These are phyloP conservation scores for Drechmeria coniospora DNA, from an alignment of 2,329 filamentous ascomycete genomes.

Conservation along the genomic window DNA sequence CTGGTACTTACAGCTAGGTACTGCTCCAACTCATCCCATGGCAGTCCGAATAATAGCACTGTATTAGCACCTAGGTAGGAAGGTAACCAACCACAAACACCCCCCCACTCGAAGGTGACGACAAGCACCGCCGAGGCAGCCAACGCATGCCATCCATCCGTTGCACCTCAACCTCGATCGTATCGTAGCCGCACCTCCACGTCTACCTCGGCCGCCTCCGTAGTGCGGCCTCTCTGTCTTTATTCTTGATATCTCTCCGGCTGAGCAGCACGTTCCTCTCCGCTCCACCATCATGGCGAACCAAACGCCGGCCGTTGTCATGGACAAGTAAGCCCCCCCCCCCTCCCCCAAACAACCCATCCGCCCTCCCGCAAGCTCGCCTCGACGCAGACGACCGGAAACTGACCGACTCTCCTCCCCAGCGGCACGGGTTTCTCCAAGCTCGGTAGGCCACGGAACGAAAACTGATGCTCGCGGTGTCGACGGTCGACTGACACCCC, in stretches of 20 bases:
- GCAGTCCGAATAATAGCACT: too few species aligned
- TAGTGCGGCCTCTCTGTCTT: too few species aligned
- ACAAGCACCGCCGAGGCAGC: slow-evolving; percentile 3
- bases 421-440: slow-evolving; percentile 99
- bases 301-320: slow-evolving; percentile 99
- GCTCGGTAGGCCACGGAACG: slow-evolving; percentile 59
- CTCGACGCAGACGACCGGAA: slow-evolving; percentile 9
- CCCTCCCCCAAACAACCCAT: slow-evolving; percentile 13
- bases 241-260: slow-evolving; percentile 7
- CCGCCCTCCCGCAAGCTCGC: slow-evolving; percentile 13
- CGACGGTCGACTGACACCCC: slow-evolving; percentile 10
- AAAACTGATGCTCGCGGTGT: neutral
- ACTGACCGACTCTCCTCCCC: slow-evolving; percentile 18
- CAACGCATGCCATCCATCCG: slow-evolving; percentile 2
- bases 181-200: too few species aligned
- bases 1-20: too few species aligned
- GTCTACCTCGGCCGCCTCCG: too few species aligned
- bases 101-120: slow-evolving; percentile 4
- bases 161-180: slow-evolving; percentile 2
- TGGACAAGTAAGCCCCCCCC: slow-evolving; percentile 84
- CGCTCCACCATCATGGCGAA: slow-evolving; percentile 55
- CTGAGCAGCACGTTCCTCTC: slow-evolving; percentile 9
- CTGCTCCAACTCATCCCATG: too few species aligned
- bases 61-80: too few species aligned
- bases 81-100: too few species aligned